Evolutionary conservation across 192 early-diverging fungal genomes (phyloP).

Genomic region (Dispira simplex): DNA sequence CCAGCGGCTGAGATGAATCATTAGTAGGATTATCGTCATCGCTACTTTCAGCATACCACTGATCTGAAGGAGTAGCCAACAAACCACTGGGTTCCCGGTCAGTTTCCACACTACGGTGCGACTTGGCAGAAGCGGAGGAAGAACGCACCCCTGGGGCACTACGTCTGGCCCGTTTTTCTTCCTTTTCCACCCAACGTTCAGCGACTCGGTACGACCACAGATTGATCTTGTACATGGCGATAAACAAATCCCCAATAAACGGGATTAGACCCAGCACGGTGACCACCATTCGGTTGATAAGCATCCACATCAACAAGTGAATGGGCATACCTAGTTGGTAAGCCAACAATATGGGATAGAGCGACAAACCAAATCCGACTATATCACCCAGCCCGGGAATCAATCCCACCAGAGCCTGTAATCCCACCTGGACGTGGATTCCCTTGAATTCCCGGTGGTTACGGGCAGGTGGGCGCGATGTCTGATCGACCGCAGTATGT

Average conservation of each 20-base stretch:
- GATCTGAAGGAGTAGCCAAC: no score
- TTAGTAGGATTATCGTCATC: no score
- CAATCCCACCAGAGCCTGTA: not conserved
- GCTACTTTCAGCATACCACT: no score
- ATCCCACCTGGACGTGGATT: not conserved
- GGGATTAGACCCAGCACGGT: not conserved
- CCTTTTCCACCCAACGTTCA: conserved; percentile 10
- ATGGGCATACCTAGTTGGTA: not conserved
- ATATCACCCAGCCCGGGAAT: conserved; percentile 6
- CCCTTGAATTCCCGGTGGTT: conserved; percentile 8
- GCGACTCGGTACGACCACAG: conserved; percentile 9
- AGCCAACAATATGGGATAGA: not conserved
- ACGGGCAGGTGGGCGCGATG: not conserved
- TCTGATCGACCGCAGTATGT: not conserved
- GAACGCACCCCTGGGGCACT: no score
- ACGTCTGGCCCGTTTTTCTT: not conserved
- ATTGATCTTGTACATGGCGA: conserved; percentile 10
- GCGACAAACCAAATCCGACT: not conserved
- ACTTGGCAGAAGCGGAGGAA: no score
- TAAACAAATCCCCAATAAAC: conserved; percentile 1
- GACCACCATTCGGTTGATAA: conserved; percentile 1
- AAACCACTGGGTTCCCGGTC: no score
- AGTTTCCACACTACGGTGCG: no score
- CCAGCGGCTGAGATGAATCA: no score
- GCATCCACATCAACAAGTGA: conserved; percentile 2